Percentiles rank a stretch among this genome's conserved stretches.
phyloP scores from a whole-genome alignment of 352 stramenopile genomes.

The Albugo candida region DNA sequence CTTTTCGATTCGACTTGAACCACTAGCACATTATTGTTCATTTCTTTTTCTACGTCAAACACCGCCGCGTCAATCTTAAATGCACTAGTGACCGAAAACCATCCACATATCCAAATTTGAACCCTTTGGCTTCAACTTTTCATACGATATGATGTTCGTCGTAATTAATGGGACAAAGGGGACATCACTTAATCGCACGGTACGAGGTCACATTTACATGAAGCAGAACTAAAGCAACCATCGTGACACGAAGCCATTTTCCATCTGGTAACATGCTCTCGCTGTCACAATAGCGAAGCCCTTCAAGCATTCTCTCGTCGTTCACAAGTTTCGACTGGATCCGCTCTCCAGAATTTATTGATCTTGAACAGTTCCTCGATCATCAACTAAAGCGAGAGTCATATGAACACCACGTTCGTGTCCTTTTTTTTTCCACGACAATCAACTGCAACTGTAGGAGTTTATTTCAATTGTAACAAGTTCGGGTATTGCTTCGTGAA shows the following conservation, averaged over 20 bases:
- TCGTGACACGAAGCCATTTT: neutral
- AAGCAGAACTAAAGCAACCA: neutral
- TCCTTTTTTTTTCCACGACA: neutral
- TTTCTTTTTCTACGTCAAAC: neutral
- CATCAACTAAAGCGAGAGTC: neutral
- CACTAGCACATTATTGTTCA: neutral
- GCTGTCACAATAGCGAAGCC: neutral
- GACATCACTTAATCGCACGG: neutral
- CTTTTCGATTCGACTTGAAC: neutral
- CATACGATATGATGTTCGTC: neutral
- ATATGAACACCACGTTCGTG: neutral
- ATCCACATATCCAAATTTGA: neutral
- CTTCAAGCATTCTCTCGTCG: neutral
- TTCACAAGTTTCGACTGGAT: neutral
- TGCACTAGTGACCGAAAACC: neutral
- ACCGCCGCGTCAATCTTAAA: neutral
- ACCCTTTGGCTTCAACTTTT: neutral
- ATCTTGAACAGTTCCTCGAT: neutral
- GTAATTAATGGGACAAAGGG: neutral
- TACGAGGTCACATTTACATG: neutral
- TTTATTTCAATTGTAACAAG: neutral
- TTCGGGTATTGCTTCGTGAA: neutral
- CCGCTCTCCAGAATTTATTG: neutral
- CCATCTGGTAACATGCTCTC: neutral
- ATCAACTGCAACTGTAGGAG: neutral